Percentiles rank a stretch among this genome's conserved stretches.
These are phyloP conservation scores for Fraxinus ornus DNA, from an alignment of 305 asterid genomes.

Conservation along the genomic window DNA sequence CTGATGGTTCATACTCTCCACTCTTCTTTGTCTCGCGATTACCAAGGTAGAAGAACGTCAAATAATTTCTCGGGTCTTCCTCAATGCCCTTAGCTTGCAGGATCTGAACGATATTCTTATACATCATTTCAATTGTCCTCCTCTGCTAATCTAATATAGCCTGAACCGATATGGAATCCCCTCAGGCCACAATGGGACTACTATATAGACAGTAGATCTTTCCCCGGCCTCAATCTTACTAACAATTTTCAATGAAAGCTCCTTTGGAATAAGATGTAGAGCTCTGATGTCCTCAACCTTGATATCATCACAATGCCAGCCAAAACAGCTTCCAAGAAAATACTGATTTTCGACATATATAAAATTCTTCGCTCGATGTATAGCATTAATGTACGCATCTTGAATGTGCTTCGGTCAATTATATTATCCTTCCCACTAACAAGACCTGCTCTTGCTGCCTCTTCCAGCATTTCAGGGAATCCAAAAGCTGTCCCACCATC, in stretches of 20 bases:
- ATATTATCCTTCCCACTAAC: constrained; percentile 82
- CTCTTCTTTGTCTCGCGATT: constrained; percentile 65
- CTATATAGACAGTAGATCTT: constrained; percentile 61
- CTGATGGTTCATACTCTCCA: constrained; percentile 71
- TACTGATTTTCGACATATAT: constrained; percentile 84
- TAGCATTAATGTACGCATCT: constrained; percentile 78
- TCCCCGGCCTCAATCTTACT: constrained; percentile 84
- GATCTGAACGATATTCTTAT: constrained; percentile 54
- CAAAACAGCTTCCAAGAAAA: constrained; percentile 68
- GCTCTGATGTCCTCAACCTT: constrained; percentile 66
- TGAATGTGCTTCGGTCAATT: constrained; percentile 77
- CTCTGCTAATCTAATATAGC: constrained; percentile 86
- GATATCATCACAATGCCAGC: constrained; percentile 57
- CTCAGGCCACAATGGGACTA: constrained; percentile 94
- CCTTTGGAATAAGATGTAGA: constrained; percentile 77
- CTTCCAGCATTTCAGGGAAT: constrained; percentile 73
- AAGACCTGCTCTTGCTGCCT: constrained; percentile 72
- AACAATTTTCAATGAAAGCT: constrained; percentile 68
- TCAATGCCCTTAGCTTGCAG: constrained; percentile 59
- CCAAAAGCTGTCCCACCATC: constrained; percentile 90
- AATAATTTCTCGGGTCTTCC: constrained; percentile 69
- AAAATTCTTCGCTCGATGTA: constrained; percentile 70
- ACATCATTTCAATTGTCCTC: constrained; percentile 87
- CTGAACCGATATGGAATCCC: constrained; percentile 79
- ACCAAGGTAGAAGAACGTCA: constrained; percentile 78